phyloP scores from a whole-genome alignment of 2,329 filamentous ascomycete species.

The Kalmusia sp. region DNA sequence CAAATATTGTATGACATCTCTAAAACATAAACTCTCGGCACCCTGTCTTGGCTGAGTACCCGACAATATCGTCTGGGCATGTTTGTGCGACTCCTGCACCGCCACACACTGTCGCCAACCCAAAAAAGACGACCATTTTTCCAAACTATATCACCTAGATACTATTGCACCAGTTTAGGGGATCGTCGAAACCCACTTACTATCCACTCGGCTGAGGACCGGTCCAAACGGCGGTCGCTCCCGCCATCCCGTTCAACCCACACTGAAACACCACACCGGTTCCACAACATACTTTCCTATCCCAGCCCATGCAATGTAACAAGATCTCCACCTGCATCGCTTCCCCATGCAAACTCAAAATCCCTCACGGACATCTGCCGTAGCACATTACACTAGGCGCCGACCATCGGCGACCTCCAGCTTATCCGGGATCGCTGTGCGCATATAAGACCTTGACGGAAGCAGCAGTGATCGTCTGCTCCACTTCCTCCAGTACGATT shows the following conservation, averaged over 20 bases:
- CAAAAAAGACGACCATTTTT: background rate
- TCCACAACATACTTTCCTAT: background rate
- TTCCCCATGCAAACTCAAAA: background rate
- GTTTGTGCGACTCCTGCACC: constrained; percentile 6
- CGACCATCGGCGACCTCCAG: constrained; percentile 6
- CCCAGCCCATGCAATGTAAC: background rate
- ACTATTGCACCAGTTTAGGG: background rate
- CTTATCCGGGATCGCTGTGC: constrained; percentile 1
- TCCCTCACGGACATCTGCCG: constrained; percentile 3
- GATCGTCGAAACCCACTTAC: background rate
- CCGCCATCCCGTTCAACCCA: background rate
- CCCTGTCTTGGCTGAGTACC: background rate
- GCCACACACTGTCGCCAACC: background rate
- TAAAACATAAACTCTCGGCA: too few species aligned
- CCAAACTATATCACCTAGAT: background rate
- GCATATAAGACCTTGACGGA: constrained; percentile 6
- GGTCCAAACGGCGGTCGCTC: background rate
- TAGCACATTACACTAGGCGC: background rate
- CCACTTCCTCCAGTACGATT: background rate
- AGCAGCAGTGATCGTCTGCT: constrained; percentile 13
- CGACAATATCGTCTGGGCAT: background rate
- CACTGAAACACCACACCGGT: constrained; percentile 3
- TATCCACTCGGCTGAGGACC: background rate
- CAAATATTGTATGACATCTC: too few species aligned
- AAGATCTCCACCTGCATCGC: background rate